Evolutionary conservation across 352 stramenopile genomes (phyloP).

Genomic region (Sclerospora graminicola): DNA sequence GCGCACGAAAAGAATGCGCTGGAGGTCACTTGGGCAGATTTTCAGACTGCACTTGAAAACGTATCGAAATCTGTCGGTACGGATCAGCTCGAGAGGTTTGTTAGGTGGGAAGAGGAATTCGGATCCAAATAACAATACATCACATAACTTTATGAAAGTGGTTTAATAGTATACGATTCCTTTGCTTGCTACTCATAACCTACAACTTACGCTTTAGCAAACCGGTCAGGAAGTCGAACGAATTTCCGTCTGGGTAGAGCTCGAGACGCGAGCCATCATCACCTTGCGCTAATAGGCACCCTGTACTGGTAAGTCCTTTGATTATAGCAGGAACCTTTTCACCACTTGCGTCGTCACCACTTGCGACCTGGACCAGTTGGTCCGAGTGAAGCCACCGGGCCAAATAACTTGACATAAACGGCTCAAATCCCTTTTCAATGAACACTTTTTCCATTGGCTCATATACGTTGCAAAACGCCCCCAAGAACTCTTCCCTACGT

Average conservation of each 20-base stretch:
- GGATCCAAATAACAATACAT: constrained; percentile 49
- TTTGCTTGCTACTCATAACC: constrained; percentile 1
- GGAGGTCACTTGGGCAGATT: constrained; percentile 31
- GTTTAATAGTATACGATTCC: no score
- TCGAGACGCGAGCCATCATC: constrained; percentile 57
- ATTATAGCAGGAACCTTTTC: constrained; percentile 46
- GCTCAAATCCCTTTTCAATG: constrained; percentile 67
- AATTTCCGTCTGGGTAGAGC: constrained; percentile 86
- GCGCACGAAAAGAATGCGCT: constrained; percentile 47
- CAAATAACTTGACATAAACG: constrained; percentile 79
- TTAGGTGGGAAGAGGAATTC: no score
- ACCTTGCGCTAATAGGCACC: constrained; percentile 63
- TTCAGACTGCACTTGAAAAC: constrained; percentile 59
- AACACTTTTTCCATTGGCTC: constrained; percentile 81
- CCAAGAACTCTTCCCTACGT: constrained; percentile 74
- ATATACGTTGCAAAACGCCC: constrained; percentile 82
- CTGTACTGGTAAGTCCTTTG: constrained; percentile 69
- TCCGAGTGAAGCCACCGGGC: constrained; percentile 78
- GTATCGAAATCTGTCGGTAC: constrained; percentile 75
- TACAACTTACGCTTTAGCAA: constrained; percentile 83
- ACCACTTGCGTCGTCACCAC: constrained; percentile 32
- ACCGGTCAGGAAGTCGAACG: constrained; percentile 81
- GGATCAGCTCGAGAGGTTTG: constrained; percentile 65
- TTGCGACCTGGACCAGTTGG: constrained; percentile 71
- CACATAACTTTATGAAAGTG: neutral